Evolutionary conservation across 1,284 basidiomycete species (phyloP).

Genomic region (Agroathelia rolfsii): DNA sequence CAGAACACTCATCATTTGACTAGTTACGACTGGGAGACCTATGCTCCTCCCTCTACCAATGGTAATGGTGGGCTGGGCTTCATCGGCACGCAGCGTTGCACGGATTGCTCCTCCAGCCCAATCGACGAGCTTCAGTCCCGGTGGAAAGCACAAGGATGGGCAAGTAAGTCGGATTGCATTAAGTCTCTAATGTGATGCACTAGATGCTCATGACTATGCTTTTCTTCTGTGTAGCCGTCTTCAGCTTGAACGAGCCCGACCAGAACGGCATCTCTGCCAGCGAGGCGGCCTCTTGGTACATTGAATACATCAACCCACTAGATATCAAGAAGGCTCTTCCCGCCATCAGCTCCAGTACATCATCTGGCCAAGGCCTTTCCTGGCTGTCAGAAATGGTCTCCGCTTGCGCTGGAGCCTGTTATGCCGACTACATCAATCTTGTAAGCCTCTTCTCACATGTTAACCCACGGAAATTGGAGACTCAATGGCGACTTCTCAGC

Average conservation of each 20-base stretch:
- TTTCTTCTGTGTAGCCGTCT: conserved; percentile 18
- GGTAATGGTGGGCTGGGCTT: conserved; percentile 24
- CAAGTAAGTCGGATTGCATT: conserved; percentile 15
- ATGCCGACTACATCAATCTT: conserved; percentile 24
- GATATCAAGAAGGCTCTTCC: conserved; percentile 25
- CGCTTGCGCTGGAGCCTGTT: conserved; percentile 21
- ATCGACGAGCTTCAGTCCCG: conserved; percentile 22
- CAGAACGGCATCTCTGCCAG: conserved; percentile 16
- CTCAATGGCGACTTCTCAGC: conserved; percentile 9
- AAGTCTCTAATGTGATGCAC: neutral
- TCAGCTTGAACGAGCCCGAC: conserved; percentile 28
- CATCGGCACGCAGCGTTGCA: conserved; percentile 30
- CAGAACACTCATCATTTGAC: neutral
- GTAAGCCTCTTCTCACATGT: no score
- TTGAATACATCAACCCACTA: conserved; percentile 24
- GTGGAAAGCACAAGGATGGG: conserved; percentile 21
- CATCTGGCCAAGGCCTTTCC: conserved; percentile 19
- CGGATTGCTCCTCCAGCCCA: conserved; percentile 27
- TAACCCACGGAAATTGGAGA: neutral
- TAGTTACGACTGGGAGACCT: conserved; percentile 31
- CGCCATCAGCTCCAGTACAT: conserved; percentile 20
- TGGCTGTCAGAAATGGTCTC: conserved; percentile 26
- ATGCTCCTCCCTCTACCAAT: conserved; percentile 20
- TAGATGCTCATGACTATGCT: conserved; percentile 6
- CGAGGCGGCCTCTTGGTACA: conserved; percentile 27